Evolutionary conservation across 2,329 filamentous ascomycete species (phyloP).

Genomic region (Monilinia aucupariae): DNA sequence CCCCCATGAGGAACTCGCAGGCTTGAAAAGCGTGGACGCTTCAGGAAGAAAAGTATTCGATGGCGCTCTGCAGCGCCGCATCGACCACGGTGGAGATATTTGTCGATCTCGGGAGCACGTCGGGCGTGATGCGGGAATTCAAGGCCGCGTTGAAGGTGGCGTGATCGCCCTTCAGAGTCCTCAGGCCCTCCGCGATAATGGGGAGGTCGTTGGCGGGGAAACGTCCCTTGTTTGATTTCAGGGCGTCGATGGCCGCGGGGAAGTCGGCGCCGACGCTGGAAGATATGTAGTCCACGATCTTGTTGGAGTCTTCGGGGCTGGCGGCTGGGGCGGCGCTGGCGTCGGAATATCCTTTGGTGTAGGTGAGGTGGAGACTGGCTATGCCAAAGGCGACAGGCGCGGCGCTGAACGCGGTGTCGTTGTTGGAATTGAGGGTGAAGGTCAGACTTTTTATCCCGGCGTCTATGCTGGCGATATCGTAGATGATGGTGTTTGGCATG

Average conservation of each 20-base stretch:
- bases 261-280: not conserved
- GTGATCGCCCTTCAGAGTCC: not conserved
- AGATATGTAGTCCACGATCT: not conserved
- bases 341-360: not conserved
- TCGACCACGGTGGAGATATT: too few relatives aligned
- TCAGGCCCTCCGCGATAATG: not conserved
- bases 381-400: not conserved
- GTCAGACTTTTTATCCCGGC: not conserved
- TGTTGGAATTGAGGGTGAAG: not conserved
- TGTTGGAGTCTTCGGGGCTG: not conserved
- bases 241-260: accelerated
- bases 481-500: not conserved
- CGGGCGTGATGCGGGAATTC: too few relatives aligned
- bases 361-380: not conserved
- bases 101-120: too few relatives aligned
- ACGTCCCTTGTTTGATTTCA: not conserved
- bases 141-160: not conserved
- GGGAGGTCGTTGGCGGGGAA: not conserved
- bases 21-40: too few relatives aligned
- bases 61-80: too few relatives aligned
- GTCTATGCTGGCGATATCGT: not conserved
- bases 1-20: too few relatives aligned
- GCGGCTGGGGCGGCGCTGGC: not conserved
- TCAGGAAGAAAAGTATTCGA: too few relatives aligned
- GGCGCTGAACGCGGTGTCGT: not conserved